A percentile compares a stretch with the other conserved stretches of the same genome.
Conservation (phyloP, 352 stramenopile genomes). For the Globisporangium cylindrosporum region DNA sequence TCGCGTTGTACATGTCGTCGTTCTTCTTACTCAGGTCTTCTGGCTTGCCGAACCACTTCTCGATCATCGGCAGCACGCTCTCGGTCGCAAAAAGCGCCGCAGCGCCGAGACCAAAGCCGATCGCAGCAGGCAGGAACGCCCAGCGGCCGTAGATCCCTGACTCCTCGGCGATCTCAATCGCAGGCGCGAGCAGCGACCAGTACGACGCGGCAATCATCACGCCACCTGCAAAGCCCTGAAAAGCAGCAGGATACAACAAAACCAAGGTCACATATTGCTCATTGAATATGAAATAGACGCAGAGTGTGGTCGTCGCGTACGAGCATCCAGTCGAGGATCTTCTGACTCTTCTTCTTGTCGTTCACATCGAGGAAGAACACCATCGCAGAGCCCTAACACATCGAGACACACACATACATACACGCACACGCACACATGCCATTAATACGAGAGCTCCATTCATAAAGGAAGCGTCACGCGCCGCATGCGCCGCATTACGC, state of each 20-base stretch:
- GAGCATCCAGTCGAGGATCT: constrained; percentile 83
- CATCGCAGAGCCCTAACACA: constrained; percentile 56
- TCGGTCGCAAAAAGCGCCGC: constrained; percentile 77
- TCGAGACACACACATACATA: background rate
- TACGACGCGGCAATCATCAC: constrained; percentile 91
- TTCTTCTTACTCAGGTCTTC: constrained; percentile 57
- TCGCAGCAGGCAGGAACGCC: constrained; percentile 77
- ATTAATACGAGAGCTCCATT: too few species aligned
- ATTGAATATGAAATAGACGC: background rate
- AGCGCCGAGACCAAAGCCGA: constrained; percentile 81
- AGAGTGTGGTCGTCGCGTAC: constrained; percentile 18
- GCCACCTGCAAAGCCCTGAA: constrained; percentile 80
- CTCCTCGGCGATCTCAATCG: constrained; percentile 85
- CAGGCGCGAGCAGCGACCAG: constrained; percentile 83
- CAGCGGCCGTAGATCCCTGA: constrained; percentile 77
- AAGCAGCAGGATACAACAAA: background rate
- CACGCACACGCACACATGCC: background rate
- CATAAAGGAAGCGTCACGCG: too few species aligned
- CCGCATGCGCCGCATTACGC: too few species aligned
- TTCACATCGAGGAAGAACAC: constrained; percentile 84
- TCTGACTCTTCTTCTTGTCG: constrained; percentile 66
- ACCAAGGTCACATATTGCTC: background rate
- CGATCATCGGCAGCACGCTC: constrained; percentile 52
- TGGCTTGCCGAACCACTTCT: constrained; percentile 37
- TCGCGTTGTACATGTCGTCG: constrained; percentile 28